Evolutionary conservation across 2,329 filamentous ascomycete genomes (phyloP).

Genomic region (Xylariaceae sp.): DNA sequence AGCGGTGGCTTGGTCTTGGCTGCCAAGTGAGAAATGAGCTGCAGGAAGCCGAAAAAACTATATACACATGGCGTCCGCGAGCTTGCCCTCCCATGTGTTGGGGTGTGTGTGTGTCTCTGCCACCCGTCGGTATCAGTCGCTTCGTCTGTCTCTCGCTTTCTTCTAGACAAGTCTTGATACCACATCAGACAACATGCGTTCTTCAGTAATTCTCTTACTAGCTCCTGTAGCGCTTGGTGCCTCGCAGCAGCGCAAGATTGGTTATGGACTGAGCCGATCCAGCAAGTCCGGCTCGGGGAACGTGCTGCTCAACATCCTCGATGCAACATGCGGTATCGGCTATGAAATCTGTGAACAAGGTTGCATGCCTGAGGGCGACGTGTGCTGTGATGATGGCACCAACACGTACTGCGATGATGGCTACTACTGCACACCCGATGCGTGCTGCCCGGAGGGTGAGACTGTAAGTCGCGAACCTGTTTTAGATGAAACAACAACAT

Average conservation of each 20-base stretch:
- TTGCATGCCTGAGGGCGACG: conserved; percentile 18
- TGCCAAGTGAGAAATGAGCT: background rate
- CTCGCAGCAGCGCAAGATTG: no score
- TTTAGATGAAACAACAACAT: conserved; percentile 7
- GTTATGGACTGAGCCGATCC: conserved; percentile 7
- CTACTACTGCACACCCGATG: conserved; percentile 22
- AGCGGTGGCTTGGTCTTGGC: background rate
- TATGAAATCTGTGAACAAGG: conserved; percentile 19
- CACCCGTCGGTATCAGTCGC: no score
- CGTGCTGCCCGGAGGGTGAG: conserved; percentile 25
- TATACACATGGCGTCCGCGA: background rate
- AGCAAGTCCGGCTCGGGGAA: conserved; percentile 10
- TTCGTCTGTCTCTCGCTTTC: no score
- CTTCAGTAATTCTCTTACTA: no score
- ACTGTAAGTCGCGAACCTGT: background rate
- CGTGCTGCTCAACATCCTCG: conserved; percentile 16
- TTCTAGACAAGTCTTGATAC: no score
- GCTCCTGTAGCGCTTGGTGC: no score
- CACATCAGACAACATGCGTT: no score
- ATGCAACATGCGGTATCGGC: conserved; percentile 15
- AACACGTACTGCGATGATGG: conserved; percentile 22
- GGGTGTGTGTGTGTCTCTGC: background rate
- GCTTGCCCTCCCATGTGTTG: background rate
- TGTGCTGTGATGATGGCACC: conserved; percentile 25
- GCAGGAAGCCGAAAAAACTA: background rate